Conservation (phyloP, 2,329 filamentous ascomycete genomes). For the Penicillium sp. region DNA sequence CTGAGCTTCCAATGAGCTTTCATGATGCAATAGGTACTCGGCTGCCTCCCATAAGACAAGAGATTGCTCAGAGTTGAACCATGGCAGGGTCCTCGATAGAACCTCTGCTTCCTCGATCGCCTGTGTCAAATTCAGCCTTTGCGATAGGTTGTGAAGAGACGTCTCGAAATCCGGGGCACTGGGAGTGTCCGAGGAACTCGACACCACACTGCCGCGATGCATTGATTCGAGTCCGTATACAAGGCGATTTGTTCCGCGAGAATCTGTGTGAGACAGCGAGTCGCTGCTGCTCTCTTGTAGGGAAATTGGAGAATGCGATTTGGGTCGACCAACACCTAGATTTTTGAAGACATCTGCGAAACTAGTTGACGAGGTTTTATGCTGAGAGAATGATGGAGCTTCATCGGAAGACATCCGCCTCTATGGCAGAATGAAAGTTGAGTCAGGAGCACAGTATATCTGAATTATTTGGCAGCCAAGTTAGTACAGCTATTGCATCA, state of each 20-base stretch:
- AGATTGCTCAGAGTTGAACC: conserved; percentile 42
- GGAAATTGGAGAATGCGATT: conserved; percentile 40
- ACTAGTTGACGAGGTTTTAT: conserved; percentile 39
- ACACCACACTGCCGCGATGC: conserved; percentile 43
- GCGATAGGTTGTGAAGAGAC: conserved; percentile 36
- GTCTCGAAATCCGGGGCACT: conserved; percentile 40
- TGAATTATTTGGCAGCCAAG: conserved; percentile 1
- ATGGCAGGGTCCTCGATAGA: conserved; percentile 34
- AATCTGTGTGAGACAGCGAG: conserved; percentile 32
- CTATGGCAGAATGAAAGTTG: conserved; percentile 9
- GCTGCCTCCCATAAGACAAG: conserved; percentile 42
- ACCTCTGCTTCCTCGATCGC: conserved; percentile 42
- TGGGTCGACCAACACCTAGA: conserved; percentile 40
- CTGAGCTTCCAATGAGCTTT: conserved; percentile 37
- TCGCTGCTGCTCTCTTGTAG: conserved; percentile 34
- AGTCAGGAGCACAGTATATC: not conserved
- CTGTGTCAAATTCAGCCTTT: conserved; percentile 35
- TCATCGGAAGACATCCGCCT: conserved; percentile 46
- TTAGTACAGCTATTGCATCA: conserved; percentile 19
- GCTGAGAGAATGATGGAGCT: conserved; percentile 37
- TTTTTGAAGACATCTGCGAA: conserved; percentile 47
- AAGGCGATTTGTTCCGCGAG: conserved; percentile 33
- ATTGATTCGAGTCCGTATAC: conserved; percentile 41
- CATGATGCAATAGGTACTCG: conserved; percentile 38
- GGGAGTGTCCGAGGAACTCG: conserved; percentile 40